Conservation (phyloP, 1,284 basidiomycete species). For the Vanrija sp. region DNA sequence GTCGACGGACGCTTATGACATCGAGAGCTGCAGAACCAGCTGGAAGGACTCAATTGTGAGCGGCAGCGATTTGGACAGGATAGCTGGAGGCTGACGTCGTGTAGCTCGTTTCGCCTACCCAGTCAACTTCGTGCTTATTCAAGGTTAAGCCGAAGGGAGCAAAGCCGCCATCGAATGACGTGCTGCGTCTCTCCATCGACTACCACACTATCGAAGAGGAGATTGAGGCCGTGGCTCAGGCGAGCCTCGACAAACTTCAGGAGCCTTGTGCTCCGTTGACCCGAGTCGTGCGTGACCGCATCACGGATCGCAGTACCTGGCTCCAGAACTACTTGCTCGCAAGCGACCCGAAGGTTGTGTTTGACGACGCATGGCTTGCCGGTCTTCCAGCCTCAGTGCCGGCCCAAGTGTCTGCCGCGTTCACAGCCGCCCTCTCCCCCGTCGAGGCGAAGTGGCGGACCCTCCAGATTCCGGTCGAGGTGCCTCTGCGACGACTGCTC, state of each 20-base stretch:
- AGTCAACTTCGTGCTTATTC: slow-evolving; percentile 43
- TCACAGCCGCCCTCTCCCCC: background rate
- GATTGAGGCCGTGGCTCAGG: slow-evolving; percentile 6
- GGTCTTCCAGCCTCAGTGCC: background rate
- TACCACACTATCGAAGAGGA: slow-evolving; percentile 39
- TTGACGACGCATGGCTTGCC: slow-evolving; percentile 4
- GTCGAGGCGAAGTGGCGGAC: slow-evolving; percentile 28
- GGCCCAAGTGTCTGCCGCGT: background rate
- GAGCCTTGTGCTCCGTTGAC: background rate
- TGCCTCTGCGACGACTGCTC: slow-evolving; percentile 36
- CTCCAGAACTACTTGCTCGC: slow-evolving; percentile 19
- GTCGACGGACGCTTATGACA: slow-evolving; percentile 6
- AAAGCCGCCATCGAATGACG: slow-evolving; percentile 4
- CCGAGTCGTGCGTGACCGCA: slow-evolving; percentile 4
- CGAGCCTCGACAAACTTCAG: slow-evolving; percentile 4
- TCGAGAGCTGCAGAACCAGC: slow-evolving; percentile 23
- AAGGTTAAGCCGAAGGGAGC: slow-evolving; percentile 25
- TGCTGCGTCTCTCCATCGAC: slow-evolving; percentile 33
- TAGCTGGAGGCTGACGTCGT: background rate
- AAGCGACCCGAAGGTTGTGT: background rate
- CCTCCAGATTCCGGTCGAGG: slow-evolving; percentile 47
- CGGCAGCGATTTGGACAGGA: background rate
- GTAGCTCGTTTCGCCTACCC: slow-evolving; percentile 33
- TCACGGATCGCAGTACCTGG: slow-evolving; percentile 14
- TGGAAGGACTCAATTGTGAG: slow-evolving; percentile 23